Evolutionary conservation across 352 stramenopile species (phyloP), one percentile per base, ranked within the genome.

Genomic region (Phytophthora multivora): DNA sequence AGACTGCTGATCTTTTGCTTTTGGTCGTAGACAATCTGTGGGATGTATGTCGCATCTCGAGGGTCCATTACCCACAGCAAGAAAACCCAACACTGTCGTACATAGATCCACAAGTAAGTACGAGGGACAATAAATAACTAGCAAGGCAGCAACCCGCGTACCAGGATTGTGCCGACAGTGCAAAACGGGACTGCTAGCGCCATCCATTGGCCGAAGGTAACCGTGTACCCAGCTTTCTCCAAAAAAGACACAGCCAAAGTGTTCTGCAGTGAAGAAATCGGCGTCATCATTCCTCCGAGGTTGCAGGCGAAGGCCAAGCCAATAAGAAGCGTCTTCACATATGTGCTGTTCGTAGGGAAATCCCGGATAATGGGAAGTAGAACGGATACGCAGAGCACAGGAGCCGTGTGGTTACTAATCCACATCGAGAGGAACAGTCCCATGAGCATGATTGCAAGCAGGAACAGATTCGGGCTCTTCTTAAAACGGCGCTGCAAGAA

Each of bases 361-460:
- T 96, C 88, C 0, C 88, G 79, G 45, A 96, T 96, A 56, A 96
- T 96, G n/a, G 88, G 88, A 8, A 96, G 74, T 11, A 96, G 62
- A 18, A 97, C 89, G 59, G 89, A 96, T 2, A 97, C 87, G 54
- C 90, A 97, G n/a, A 97, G 75, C 40, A 98, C 90, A 4, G 91
- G 90, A 6, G 91, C 90, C 1, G 91, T 98, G 77, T 97, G 90
- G 77, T 98, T 98, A 53, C 80, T 96, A 67, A 98, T 97, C 88
- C 90, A 96, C 86, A 96, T 97, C 10, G 89, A 97, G 5, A 98
- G 60, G 60, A 97, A 96, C 18, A 97, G 64, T 13, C 90, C 91
- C 88, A 97, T 96, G 46, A 97, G 75, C 91, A 98, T 98, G 57
- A 98, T 96, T 25, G 91, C 90, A 15, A 98, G 75, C 26, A 97